phyloP scores from a whole-genome alignment of 2,329 filamentous ascomycete species.

The Cytospora leucostoma region DNA sequence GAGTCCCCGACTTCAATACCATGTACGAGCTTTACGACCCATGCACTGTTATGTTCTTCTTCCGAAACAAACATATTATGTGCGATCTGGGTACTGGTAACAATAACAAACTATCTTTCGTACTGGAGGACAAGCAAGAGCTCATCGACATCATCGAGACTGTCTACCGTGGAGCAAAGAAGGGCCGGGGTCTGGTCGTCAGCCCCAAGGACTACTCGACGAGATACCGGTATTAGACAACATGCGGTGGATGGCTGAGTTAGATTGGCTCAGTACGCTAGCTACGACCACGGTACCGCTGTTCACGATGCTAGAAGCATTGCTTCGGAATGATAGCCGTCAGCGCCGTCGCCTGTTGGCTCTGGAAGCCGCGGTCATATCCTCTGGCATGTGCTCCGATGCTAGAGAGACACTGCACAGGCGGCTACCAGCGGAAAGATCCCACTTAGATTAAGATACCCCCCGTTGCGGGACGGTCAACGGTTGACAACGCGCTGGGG shows the following conservation, averaged over 20 bases:
- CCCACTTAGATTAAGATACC: background rate
- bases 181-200: constrained; percentile 93
- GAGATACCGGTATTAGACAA: constrained; percentile 62
- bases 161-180: constrained; percentile 97
- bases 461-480: background rate
- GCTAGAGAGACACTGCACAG: background rate
- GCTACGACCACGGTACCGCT: background rate
- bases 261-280: background rate
- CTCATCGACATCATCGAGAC: constrained; percentile 98
- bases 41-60: constrained; percentile 92
- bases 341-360: background rate
- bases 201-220: constrained; percentile 83
- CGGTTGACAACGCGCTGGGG: background rate
- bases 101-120: constrained; percentile 98
- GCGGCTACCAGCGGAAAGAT: background rate
- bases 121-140: constrained; percentile 96
- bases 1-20: constrained; percentile 88
- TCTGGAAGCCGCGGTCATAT: background rate
- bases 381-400: background rate
- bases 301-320: background rate
- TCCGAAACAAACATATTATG: constrained; percentile 98
- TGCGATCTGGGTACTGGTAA: constrained; percentile 97
- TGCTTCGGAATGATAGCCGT: background rate
- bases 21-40: constrained; percentile 82
- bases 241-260: background rate